Evolutionary conservation across 2,329 filamentous ascomycete genomes (phyloP).

Genomic region (Aureobasidium musti): DNA sequence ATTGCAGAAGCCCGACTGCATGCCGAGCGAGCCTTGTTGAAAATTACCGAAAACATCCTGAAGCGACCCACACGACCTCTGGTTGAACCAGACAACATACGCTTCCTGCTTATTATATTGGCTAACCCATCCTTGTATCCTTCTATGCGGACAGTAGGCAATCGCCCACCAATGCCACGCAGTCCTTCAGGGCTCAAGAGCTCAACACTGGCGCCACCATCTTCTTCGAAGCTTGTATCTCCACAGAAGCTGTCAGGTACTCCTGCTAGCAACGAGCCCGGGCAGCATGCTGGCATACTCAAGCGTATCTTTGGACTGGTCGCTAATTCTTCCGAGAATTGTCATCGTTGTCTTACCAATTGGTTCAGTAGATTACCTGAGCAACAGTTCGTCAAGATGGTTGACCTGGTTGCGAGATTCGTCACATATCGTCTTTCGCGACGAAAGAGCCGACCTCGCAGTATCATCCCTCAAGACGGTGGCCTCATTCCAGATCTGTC

Average conservation of each 20-base stretch:
- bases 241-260: constrained; percentile 34
- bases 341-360: constrained; percentile 72
- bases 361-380: constrained; percentile 76
- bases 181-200: constrained; percentile 15
- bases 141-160: constrained; percentile 33
- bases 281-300: constrained; percentile 78
- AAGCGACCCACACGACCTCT: constrained; percentile 75
- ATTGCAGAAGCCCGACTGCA: constrained; percentile 67
- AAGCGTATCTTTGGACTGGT: constrained; percentile 81
- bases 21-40: constrained; percentile 69
- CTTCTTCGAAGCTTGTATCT: constrained; percentile 27
- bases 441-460: constrained; percentile 67
- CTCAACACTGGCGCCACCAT: constrained; percentile 15
- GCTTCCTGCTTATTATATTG: constrained; percentile 76
- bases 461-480: constrained; percentile 61
- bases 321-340: constrained; percentile 72
- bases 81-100: constrained; percentile 66
- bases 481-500: constrained; percentile 74
- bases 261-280: constrained; percentile 49
- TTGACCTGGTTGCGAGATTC: constrained; percentile 76
- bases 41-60: constrained; percentile 74
- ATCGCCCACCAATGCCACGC: neutral
- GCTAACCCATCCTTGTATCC: constrained; percentile 74
- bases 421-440: constrained; percentile 77
- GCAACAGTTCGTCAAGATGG: constrained; percentile 67